These are phyloP conservation scores for Leishmania amazonensis DNA, from an alignment of 208 protist genomes.

Conservation along the genomic window DNA sequence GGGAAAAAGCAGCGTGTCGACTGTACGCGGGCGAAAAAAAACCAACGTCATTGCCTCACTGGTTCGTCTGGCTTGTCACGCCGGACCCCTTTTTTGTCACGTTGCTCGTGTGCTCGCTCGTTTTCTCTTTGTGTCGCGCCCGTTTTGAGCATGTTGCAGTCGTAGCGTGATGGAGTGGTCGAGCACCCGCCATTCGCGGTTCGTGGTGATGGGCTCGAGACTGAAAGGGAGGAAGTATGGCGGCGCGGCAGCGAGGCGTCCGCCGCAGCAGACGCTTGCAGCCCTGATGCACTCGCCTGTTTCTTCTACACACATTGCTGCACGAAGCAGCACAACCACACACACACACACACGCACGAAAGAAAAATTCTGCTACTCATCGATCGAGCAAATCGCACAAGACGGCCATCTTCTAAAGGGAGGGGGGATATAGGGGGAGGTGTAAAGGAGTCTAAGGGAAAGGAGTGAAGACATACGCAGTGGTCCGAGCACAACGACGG, in stretches of 20 bases:
- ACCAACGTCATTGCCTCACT: not conserved
- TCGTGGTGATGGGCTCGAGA: not conserved
- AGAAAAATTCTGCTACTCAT: not conserved
- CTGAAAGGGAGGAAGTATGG: not conserved
- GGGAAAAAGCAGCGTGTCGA: not conserved
- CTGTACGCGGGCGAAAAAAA: not conserved
- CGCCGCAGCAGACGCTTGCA: not conserved
- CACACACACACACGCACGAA: not conserved
- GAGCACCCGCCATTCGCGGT: not conserved
- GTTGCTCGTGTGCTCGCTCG: not conserved
- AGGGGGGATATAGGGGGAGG: not conserved
- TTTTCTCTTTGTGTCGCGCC: too few species aligned
- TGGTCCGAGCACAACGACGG: not conserved
- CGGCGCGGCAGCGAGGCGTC: not conserved
- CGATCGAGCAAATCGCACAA: not conserved
- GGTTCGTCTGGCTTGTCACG: not conserved
- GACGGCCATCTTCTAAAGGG: not conserved
- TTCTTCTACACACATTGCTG: not conserved
- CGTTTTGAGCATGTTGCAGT: not conserved
- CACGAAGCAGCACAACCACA: not conserved
- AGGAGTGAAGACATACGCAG: not conserved
- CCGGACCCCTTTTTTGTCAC: not conserved
- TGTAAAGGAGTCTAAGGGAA: not conserved
- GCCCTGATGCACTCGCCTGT: not conserved
- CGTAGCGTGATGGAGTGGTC: not conserved